Evolutionary conservation across 2,329 filamentous ascomycete species (phyloP), one percentile per base, ranked within the genome.

Genomic region (Colletotrichum echinochloae): DNA sequence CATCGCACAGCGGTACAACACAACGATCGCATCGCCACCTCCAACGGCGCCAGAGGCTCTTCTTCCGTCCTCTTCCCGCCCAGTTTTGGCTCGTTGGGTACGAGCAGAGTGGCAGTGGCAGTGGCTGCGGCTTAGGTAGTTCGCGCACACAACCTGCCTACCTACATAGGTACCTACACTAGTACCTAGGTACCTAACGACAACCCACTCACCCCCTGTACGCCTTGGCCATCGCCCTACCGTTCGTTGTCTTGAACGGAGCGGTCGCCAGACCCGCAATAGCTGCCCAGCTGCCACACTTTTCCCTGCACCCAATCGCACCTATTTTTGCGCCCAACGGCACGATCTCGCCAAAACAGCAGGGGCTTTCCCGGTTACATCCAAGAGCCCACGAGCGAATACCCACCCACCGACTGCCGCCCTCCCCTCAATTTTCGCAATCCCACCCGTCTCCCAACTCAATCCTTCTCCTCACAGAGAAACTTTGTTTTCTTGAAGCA

Each of bases 201-300:
- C 52, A 37, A 37, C 20, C 18, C 30, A n/a, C 46, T 60, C 23
- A 37, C 20, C 18, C 30, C 30, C 46, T 60, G 44, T 60, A n/a
- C 59, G 44, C 59, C 59, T 60, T 60, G 59, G 44, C 59, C 46
- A 60, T 60, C 55, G 46, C 55, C 66, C 64, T 65, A 44, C 20
- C 37, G 11, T 39, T 39, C 28, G 23, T 33, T 62, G 65, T 30
- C 57, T 49, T 66, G 51, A 28, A 72, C 70, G 67, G 66, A 63
- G 62, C 66, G 70, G 66, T 66, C 46, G 67, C 49, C 28, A 44
- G 71, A 57, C 71, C 71, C 68, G 71, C 71, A 73, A 73, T 73
- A 72, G 71, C 71, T 72, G 70, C 70, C 70, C 67, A 71, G 66
- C 70, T 71, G 51, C 68, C 67, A 72, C 67, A 66, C 48, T 59